Evolutionary conservation across 148 eudicot genomes (phyloP), one percentile per base, ranked within the genome.

Genomic region (Cornus florida): DNA sequence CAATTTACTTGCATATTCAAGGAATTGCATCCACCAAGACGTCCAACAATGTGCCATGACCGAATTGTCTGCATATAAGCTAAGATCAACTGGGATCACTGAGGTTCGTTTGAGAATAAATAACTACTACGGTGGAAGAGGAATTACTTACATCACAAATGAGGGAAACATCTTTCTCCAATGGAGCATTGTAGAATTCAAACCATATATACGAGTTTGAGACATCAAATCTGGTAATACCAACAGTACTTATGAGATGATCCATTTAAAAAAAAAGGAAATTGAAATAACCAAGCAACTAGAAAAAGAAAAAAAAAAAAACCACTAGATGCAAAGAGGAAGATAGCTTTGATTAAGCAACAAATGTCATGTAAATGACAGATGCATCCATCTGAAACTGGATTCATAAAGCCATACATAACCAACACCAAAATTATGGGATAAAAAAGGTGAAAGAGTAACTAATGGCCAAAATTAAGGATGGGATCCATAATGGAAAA

Each of bases 11-110:
- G 99, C 97, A 96, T 93, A 82, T 96, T 96, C 94, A 96, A 79
- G 67, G 99, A 92, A 81, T 96, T 96, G 89, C 93, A 93, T 73
- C 99, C 99, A 66, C 99, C 99, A 78, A 95, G 99, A 70, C 97
- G 94, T 82, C 97, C 97, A 81, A 96, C 86, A 48, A 96, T 93
- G 87, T 96, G 97, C 99, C 99, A 96, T 22, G 98, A 86, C 23
- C 99, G 89, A 83, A 96, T 86, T 31, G 94, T 83, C 98, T 96
- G 87, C 81, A 67, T 53, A 77, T 17, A 79, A 82, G 73, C 38
- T 73, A 68, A 43, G 46, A 83, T 57, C 56, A 73, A 72, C 17
- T 38, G 17, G 10, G 43, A 57, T 76, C 57, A 48, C 60, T 65
- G 10, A 23, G 32, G 57, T 71, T 33, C 68, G 22, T 43, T 66